Percentiles rank a stretch among this genome's conserved stretches.
phyloP scores from a whole-genome alignment of 768 basidiomycete species.

The Rhizopogon vesiculosus region DNA sequence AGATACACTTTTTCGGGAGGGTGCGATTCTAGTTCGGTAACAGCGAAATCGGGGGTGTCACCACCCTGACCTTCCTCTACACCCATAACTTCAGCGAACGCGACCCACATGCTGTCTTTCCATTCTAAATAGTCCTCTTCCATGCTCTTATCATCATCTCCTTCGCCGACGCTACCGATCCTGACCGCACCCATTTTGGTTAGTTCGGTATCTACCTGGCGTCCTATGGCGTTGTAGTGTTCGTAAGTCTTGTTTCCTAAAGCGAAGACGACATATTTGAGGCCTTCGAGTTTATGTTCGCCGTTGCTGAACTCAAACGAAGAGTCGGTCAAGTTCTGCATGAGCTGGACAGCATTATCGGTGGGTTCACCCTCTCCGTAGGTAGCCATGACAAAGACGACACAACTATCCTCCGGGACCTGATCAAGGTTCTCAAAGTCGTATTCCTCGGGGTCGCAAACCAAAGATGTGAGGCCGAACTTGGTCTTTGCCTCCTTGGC shows the following conservation, averaged over 20 bases:
- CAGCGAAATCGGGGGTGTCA: constrained; percentile 90
- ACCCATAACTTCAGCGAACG: constrained; percentile 73
- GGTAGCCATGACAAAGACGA: constrained; percentile 95
- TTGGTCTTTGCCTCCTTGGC: constrained; percentile 98
- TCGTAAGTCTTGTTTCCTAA: constrained; percentile 94
- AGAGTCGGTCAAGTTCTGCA: constrained; percentile 87
- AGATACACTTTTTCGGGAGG: constrained; percentile 89
- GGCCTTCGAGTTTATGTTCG: constrained; percentile 65
- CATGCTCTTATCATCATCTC: constrained; percentile 99
- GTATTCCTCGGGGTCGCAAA: constrained; percentile 98
- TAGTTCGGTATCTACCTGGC: constrained; percentile 70
- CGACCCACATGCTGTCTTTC: constrained; percentile 98
- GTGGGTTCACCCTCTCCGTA: constrained; percentile 99
- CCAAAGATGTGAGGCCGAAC: constrained; percentile 91
- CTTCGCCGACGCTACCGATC: constrained; percentile 89
- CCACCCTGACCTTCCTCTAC: constrained; percentile 97
- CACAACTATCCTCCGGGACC: constrained; percentile 81
- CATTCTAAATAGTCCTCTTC: constrained; percentile 99
- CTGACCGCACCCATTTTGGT: constrained; percentile 76
- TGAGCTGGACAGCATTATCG: constrained; percentile 92
- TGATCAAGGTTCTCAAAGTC: constrained; percentile 96
- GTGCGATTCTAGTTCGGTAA: constrained; percentile 74
- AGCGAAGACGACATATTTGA: constrained; percentile 94
- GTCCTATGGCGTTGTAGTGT: constrained; percentile 90
- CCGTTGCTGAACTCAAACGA: constrained; percentile 86